These are phyloP conservation scores for Limnanthes douglasii DNA, from an alignment of 345 rosid species.

Conservation along the genomic window DNA sequence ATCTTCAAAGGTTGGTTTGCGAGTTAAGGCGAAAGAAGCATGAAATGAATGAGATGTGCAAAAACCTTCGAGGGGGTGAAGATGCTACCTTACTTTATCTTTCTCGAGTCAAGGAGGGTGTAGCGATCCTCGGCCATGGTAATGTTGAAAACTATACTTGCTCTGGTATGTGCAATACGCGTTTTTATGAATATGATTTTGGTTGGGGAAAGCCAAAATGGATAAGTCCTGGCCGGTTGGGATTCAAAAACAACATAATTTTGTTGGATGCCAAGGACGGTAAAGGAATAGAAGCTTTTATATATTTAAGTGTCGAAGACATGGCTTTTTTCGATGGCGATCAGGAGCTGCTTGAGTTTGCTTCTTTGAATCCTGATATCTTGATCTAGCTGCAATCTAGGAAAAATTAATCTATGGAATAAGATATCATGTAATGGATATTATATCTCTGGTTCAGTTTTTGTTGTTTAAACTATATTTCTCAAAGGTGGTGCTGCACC, in stretches of 20 bases:
- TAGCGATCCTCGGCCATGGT: constrained; percentile 13
- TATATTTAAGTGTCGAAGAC: constrained; percentile 14
- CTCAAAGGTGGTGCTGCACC: too few species aligned
- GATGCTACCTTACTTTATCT: background rate
- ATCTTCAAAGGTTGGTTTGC: constrained; percentile 9
- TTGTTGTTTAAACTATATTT: too few species aligned
- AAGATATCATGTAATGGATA: too few species aligned
- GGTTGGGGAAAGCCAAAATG: constrained; percentile 43
- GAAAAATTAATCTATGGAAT: too few species aligned
- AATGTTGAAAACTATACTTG: too few species aligned
- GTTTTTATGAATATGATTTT: constrained; percentile 28
- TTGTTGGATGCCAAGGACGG: constrained; percentile 24
- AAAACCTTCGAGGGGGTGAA: background rate
- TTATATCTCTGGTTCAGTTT: too few species aligned
- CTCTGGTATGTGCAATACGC: constrained; percentile 25
- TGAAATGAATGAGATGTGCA: background rate
- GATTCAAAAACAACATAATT: constrained; percentile 14
- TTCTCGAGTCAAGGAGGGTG: constrained; percentile 8
- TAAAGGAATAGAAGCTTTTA: constrained; percentile 32
- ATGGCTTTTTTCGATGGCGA: constrained; percentile 11
- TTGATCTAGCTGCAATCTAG: too few species aligned
- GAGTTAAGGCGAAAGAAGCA: constrained; percentile 10
- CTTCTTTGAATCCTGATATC: constrained; percentile 13
- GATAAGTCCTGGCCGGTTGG: constrained; percentile 15
- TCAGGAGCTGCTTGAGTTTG: constrained; percentile 15